Evolutionary conservation across 768 basidiomycete species (phyloP), one percentile per base, ranked within the genome.

Genomic region (Amanita pallidorosea): DNA sequence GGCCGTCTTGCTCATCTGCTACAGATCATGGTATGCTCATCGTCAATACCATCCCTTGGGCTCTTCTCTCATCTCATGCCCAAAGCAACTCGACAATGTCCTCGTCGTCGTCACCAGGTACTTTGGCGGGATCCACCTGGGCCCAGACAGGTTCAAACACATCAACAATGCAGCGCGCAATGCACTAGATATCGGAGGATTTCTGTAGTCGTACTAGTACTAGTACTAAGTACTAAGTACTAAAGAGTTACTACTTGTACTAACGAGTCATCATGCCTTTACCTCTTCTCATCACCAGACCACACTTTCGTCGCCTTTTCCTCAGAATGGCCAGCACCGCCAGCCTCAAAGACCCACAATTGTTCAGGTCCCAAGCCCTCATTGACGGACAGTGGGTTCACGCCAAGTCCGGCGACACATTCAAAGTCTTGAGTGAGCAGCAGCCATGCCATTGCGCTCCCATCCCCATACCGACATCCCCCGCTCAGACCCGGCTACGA

Each of bases 121-220:
- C 67, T 97, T 88, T 61, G 95, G 95, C 12, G 95, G 95, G 0
- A 84, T 86, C 11, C 87, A 89, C 54, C 73, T 99, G 1, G 94
- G 91, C 3, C 83, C 92, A 1, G 93, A 94, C 61, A 71, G 86
- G 33, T 90, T 85, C 67, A 87, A 88, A 61, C 90, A 95, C 59
- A 98, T 99, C 64, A 97, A 95, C 60, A 89, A 94, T 62, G 91
- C 91, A 3, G 95, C 94, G 1, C 76, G 95, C 18, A 88, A 90
- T 59, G 93, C 94, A 1, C 72, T 98, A 5, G 89, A 95, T 40
- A 56, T 81, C 0, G 95, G 88, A 8, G 93, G 94, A 0, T 91
- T 97, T 62, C 67, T 98, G 29, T 33, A 13, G 33, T 13, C 13
- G 33, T 33, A 33, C 6, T 7, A 7, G 27, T n/a, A n/a, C n/a